Conservation (phyloP, 257 asterid species). For the Ehretia macrophylla region DNA sequence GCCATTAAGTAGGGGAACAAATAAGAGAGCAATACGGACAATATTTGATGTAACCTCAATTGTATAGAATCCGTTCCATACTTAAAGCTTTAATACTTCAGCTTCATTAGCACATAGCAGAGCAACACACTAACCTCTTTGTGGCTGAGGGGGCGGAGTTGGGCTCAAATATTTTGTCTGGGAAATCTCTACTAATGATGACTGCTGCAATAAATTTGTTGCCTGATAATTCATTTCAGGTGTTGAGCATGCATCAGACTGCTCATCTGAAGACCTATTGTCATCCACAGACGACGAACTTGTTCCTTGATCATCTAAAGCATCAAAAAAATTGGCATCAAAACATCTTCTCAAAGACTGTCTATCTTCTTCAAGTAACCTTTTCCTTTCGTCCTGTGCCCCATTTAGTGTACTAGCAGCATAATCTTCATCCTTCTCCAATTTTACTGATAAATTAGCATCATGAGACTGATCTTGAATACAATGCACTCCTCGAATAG, state of each 20-base stretch:
- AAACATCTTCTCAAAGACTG: constrained; percentile 1
- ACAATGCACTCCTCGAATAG: constrained; percentile 15
- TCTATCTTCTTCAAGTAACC: constrained; percentile 11
- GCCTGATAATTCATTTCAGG: constrained; percentile 28
- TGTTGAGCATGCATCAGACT: constrained; percentile 41
- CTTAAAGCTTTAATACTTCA: no score
- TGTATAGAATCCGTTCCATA: no score
- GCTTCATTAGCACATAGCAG: background rate
- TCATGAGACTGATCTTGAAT: constrained; percentile 21
- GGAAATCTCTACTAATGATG: constrained; percentile 38
- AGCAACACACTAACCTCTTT: constrained; percentile 38
- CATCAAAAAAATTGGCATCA: constrained; percentile 15
- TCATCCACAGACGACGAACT: constrained; percentile 20
- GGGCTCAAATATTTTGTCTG: constrained; percentile 21
- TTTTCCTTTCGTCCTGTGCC: constrained; percentile 13
- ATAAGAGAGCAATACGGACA: no score
- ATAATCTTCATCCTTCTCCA: constrained; percentile 5
- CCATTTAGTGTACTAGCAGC: constrained; percentile 14
- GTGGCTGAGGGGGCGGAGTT: constrained; percentile 38
- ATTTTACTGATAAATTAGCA: constrained; percentile 3
- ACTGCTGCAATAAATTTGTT: constrained; percentile 22
- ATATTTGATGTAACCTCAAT: no score
- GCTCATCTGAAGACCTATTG: constrained; percentile 29
- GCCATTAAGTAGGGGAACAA: no score
- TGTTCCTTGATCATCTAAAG: constrained; percentile 18